A percentile compares a stretch with the other conserved stretches of the same genome.
Conservation (phyloP, 169 alveolate species). For the Perkinsus olseni region DNA sequence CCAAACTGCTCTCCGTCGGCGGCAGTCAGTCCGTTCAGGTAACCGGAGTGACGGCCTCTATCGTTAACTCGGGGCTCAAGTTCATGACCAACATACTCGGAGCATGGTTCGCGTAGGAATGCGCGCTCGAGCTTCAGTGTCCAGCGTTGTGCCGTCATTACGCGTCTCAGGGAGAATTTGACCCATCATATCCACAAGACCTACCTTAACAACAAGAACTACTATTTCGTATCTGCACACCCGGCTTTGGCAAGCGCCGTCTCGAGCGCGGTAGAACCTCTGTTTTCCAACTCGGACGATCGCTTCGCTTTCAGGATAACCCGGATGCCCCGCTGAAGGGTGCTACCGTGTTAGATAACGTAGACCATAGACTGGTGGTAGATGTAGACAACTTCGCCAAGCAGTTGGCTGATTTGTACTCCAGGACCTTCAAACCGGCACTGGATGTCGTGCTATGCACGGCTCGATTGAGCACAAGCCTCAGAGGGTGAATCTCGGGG, state of each 20-base stretch:
- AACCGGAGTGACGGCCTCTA: not conserved
- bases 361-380: not conserved
- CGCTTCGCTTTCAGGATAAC: not conserved
- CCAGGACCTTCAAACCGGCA: not conserved
- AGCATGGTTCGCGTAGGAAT: not conserved
- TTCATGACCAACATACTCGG: not conserved
- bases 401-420: not conserved
- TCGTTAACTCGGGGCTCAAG: not conserved
- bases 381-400: not conserved
- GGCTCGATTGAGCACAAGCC: not conserved
- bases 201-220: not conserved
- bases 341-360: not conserved
- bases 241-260: not conserved
- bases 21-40: not conserved
- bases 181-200: not conserved
- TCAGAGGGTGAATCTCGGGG: not conserved
- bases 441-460: not conserved
- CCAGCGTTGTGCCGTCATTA: not conserved
- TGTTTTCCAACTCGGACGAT: not conserved
- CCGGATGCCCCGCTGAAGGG: not conserved
- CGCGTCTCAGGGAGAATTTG: not conserved
- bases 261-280: too few species aligned
- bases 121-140: not conserved
- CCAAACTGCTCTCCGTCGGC: not conserved
- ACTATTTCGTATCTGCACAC: not conserved